phyloP scores from a whole-genome alignment of 2,329 filamentous ascomycete genomes.

The Phyllosticta paracitricarpa region DNA sequence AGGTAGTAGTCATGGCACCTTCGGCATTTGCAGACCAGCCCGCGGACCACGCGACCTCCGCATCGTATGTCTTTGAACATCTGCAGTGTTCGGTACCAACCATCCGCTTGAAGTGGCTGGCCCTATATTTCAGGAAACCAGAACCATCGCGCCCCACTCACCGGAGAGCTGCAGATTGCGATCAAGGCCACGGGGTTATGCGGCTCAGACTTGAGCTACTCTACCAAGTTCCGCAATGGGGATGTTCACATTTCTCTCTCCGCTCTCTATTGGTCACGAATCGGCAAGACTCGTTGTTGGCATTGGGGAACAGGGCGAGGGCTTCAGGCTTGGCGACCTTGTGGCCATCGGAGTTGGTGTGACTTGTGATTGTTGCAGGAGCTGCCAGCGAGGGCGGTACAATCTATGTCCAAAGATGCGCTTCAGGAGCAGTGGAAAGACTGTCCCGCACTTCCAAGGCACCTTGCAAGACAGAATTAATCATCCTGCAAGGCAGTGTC shows the following conservation, averaged over 20 bases:
- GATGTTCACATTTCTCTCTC: constrained; percentile 55
- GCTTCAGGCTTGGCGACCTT: constrained; percentile 14
- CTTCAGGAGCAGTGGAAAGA: constrained; percentile 35
- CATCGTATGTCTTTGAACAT: constrained; percentile 24
- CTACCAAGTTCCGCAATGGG: constrained; percentile 62
- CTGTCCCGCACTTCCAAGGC: constrained; percentile 33
- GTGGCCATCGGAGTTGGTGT: constrained; percentile 17
- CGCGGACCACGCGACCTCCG: constrained; percentile 33
- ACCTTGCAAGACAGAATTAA: constrained; percentile 35
- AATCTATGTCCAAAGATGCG: constrained; percentile 33
- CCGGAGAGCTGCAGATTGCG: constrained; percentile 53
- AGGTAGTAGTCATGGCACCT: constrained; percentile 25
- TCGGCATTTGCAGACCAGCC: constrained; percentile 30
- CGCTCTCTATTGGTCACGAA: constrained; percentile 44
- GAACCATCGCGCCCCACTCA: constrained; percentile 43
- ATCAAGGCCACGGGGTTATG: constrained; percentile 59
- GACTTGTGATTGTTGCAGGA: constrained; percentile 25
- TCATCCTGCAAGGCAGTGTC: constrained; percentile 35
- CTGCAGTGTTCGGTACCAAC: constrained; percentile 17
- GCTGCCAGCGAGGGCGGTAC: constrained; percentile 33
- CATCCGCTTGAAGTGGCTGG: not conserved
- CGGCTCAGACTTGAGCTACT: constrained; percentile 61
- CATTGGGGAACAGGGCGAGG: constrained; percentile 12
- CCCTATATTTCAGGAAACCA: constrained; percentile 41
- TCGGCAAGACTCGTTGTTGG: constrained; percentile 14